Base-by-base conservation (phyloP, 352 stramenopile species). In the Blastocystis sp. region DNA sequence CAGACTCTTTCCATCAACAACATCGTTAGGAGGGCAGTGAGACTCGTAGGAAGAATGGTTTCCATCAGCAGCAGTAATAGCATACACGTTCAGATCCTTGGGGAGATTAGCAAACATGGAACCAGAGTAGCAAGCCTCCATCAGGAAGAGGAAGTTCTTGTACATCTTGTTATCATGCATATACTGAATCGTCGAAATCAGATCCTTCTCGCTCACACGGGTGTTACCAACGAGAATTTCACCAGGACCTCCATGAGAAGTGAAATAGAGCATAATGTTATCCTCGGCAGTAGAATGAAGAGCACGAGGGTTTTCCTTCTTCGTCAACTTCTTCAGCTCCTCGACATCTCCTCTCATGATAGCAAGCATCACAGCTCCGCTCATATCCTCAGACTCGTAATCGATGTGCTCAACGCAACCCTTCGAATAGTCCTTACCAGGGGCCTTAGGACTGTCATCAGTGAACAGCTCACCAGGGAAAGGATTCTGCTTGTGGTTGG, bases 211-310 rank as follows among this genome's bases (percentile, higher is more conserved):
- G 21, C 90, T 89, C 21, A 96, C 88, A 67, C 93, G 88, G 61
- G 90, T 91, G 29, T 90, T 64, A 0, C 92, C 92, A 86, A 96
- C 94, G 77, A 92, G 90, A 0, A 96, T 87, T 48, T 93, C 90
- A 4, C 92, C 92, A 4, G 90, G 88, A 11, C 90, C 93, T 57
- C 93, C 93, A 78, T 96, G 93, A 86, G 96, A 92, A 46, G 95
- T 90, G 88, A 95, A 96, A 86, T 95, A 95, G 67, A 96, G 88
- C 86, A 96, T 96, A 32, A 96, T 92, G 53, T 92, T 89, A 85
- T 96, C 93, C 0, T 93, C 86, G 0, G 81, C 53, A 1, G 91
- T 92, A 86, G 75, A 32, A 40, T 29, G 8, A 16, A 85, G 61
- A 42, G 44, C 75, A 32, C 36, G 32, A 75, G 75, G 75, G n/a